Evolutionary conservation across 2,329 filamentous ascomycete species (phyloP), one percentile per base, ranked within the genome.

Genomic region (Penicillium sp.): DNA sequence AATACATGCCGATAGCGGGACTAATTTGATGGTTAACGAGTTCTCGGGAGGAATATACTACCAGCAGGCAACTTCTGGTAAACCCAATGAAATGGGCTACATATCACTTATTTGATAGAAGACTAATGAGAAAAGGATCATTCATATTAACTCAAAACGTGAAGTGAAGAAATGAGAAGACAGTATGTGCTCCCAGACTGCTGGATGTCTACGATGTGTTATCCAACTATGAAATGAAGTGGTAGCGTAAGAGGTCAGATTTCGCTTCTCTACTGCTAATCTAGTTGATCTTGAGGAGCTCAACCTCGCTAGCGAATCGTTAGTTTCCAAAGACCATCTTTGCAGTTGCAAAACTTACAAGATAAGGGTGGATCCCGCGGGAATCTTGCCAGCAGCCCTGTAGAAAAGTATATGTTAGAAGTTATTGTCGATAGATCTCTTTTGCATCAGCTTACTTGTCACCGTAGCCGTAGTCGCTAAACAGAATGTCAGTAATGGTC

Each of bases 281-380:
- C 68, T 73, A 71, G 73, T 83, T 81, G 78, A 89, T 85, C 55
- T 78, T 82, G 76, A 88, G 87, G 64, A 90, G 84, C 75, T 88
- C 80, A 62, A 91, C 87, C 65, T 90, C 86, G 72, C 88, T 90
- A 35, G 29, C 14, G 31, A 4, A 43, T 8, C 14, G 23, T 65
- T 44, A 54, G 53, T 46, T 16, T 51, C 44, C 25, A 10, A 2
- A 14, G 21, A n/a, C 8, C 59, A 48, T 50, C n/a, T 8, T 26
- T 46, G 43, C 21, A 31, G 45, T 6, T 19, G 44, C 25, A 48
- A 5, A 55, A 85, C 90, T 83, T 83, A 93, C 91, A 95, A 95
- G 79, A 95, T 83, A 61, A 96, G 81, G 66, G 83, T 87, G 21
- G 90, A 80, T 67, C 88, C 85, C 46, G 87, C 78, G 59, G 91